Conservation (phyloP, 116 monocot species). For the Zostera marina region DNA sequence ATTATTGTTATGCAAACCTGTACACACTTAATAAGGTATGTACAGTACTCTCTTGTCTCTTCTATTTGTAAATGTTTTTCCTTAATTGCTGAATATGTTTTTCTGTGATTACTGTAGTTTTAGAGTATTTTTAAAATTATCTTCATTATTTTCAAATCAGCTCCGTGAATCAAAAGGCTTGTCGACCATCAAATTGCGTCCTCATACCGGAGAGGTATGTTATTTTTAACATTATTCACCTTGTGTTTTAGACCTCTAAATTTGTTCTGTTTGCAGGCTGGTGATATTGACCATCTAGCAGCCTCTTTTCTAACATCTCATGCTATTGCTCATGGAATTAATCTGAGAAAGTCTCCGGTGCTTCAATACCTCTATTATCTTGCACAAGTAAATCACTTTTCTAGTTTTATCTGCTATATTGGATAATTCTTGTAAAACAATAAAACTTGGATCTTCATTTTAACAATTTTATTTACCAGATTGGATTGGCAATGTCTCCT, state of each 20-base stretch:
- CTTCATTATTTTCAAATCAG: constrained; percentile 12
- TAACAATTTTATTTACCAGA: constrained; percentile 23
- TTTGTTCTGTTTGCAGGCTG: constrained; percentile 35
- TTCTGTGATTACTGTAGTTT: background rate
- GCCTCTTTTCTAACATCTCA: constrained; percentile 80
- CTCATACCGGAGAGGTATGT: constrained; percentile 90
- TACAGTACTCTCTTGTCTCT: too few species aligned
- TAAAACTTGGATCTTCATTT: background rate
- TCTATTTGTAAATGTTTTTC: too few species aligned
- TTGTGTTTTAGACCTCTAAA: background rate
- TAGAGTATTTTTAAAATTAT: background rate
- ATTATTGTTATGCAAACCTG: constrained; percentile 95
- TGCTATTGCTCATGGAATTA: constrained; percentile 92
- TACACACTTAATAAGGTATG: constrained; percentile 90
- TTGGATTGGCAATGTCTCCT: constrained; percentile 99
- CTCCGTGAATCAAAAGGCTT: constrained; percentile 96
- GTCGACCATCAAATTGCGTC: constrained; percentile 94
- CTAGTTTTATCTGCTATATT: background rate
- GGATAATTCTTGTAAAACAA: background rate
- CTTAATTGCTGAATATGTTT: too few species aligned
- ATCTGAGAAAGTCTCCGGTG: constrained; percentile 90
- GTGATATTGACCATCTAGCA: constrained; percentile 96
- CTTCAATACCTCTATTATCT: constrained; percentile 98
- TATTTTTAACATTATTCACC: background rate
- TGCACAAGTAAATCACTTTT: constrained; percentile 49